Percentiles rank a stretch among this genome's conserved stretches.
Conservation (phyloP, 169 alveolate species). For the Eimeria necatrix region DNA sequence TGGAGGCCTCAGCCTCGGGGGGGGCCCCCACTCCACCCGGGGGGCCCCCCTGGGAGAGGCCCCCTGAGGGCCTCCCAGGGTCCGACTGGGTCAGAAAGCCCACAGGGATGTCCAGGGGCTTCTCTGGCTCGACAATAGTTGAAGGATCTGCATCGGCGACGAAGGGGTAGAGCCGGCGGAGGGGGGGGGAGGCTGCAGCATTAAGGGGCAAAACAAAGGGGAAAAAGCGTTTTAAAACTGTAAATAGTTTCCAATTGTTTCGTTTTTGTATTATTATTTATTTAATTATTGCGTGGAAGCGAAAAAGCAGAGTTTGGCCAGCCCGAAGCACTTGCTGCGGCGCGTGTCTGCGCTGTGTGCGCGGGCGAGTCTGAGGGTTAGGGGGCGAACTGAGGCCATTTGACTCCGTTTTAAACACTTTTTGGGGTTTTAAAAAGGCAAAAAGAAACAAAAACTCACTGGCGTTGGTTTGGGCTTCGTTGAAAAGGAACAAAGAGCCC, state of each 20-base stretch:
- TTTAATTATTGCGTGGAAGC: no score
- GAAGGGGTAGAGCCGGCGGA: constrained; percentile 44
- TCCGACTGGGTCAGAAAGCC: constrained; percentile 22
- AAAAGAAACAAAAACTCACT: not conserved
- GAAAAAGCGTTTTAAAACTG: no score
- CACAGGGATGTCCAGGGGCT: constrained; percentile 12
- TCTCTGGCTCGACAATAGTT: not conserved
- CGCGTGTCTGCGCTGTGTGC: not conserved
- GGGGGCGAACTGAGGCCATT: not conserved
- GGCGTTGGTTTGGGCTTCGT: constrained; percentile 29
- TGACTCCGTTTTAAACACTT: not conserved
- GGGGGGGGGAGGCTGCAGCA: not conserved
- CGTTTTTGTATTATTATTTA: no score
- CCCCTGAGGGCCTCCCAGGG: not conserved
- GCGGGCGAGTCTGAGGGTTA: not conserved
- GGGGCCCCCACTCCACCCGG: not conserved
- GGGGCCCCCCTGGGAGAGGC: no score
- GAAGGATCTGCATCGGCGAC: not conserved
- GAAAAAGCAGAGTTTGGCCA: not conserved
- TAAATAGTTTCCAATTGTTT: no score
- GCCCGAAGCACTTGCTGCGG: not conserved
- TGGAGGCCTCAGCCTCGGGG: not conserved
- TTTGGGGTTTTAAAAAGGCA: not conserved
- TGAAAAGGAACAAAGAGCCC: constrained; percentile 34
- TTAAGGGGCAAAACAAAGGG: no score